phyloP scores from a whole-genome alignment of 2,329 filamentous ascomycete species.

The Thielaviopsis euricoi region DNA sequence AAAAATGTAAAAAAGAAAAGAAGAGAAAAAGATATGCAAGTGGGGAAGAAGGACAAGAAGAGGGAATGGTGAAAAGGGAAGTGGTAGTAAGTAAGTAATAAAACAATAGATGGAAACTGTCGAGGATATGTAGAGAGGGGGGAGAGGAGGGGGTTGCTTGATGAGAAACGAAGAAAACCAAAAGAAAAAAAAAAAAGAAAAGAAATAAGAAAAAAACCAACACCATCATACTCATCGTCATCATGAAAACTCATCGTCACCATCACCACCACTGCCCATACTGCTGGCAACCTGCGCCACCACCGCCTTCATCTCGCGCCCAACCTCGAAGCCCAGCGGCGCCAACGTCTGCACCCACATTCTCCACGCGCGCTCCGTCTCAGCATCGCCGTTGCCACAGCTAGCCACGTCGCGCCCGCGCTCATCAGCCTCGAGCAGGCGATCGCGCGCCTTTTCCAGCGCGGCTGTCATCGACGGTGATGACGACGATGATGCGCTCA shows the following conservation, averaged over 20 bases:
- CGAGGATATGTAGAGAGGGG: not conserved
- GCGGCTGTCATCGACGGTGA: constrained; percentile 34
- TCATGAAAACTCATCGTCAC: constrained; percentile 32
- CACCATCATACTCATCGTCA: not conserved
- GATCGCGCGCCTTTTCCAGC: constrained; percentile 45
- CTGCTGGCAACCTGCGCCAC: constrained; percentile 26
- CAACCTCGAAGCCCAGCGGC: constrained; percentile 76
- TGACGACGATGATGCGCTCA: constrained; percentile 39
- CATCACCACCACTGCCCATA: constrained; percentile 18
- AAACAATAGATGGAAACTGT: not conserved
- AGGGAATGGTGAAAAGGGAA: too few species aligned
- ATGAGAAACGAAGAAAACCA: not conserved
- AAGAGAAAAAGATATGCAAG: too few species aligned
- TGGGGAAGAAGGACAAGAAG: too few species aligned
- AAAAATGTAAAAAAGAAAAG: too few species aligned
- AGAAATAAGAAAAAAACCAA: not conserved
- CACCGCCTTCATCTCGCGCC: constrained; percentile 64
- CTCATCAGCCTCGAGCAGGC: constrained; percentile 46
- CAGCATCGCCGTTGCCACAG: constrained; percentile 27
- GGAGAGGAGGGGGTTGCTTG: not conserved
- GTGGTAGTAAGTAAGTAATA: not conserved
- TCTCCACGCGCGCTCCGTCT: constrained; percentile 31
- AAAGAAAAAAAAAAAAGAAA: not conserved
- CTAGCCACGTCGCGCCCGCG: constrained; percentile 41
- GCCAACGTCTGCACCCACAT: constrained; percentile 56